Evolutionary conservation across 345 rosid species (phyloP), one percentile per base, ranked within the genome.

Genomic region (Ceriops tagal): DNA sequence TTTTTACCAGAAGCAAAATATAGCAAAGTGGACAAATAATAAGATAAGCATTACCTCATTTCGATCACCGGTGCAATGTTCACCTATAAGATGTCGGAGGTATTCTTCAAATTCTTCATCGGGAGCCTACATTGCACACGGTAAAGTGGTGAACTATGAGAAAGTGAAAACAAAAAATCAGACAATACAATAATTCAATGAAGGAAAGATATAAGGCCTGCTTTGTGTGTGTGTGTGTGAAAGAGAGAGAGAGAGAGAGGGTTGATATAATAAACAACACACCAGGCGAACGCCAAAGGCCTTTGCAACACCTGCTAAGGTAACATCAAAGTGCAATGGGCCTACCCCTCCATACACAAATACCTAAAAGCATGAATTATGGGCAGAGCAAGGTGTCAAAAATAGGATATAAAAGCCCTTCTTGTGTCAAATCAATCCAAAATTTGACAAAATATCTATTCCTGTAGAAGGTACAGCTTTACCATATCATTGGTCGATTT

Each of bases 21-120:
- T 22, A 37, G 10, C 39, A 8, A 19, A 16, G 35, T 39, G 24
- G 32, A 30, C 62, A 73, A 69, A 61, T 60, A 43, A 76, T 70
- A 56, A 56, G 13, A 24, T 21, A 24, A 8, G 2, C 31, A 76
- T 73, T 78, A 92, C 99, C 92, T 95, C 96, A 75, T 95, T 95
- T 65, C 96, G 82, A 71, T 92, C 89, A 35, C 99, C 95, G 20
- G 86, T 87, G 82, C 88, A 88, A 46, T 91, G 96, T 37, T 89
- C 84, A 62, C 93, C 83, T 51, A 87, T 79, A 75, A 87, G 85
- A 75, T 87, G 92, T 83, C 92, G 79, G 18, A 92, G 96, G 67
- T 87, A 84, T 77, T 95, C 97, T 83, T 95, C 99, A 83, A 90
- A 95, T 75, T 95, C 98, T 87, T 95, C 97, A 81, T 95, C 98